Base-by-base conservation (phyloP, 2,329 filamentous ascomycete species). In the Diaporthe sp. region DNA sequence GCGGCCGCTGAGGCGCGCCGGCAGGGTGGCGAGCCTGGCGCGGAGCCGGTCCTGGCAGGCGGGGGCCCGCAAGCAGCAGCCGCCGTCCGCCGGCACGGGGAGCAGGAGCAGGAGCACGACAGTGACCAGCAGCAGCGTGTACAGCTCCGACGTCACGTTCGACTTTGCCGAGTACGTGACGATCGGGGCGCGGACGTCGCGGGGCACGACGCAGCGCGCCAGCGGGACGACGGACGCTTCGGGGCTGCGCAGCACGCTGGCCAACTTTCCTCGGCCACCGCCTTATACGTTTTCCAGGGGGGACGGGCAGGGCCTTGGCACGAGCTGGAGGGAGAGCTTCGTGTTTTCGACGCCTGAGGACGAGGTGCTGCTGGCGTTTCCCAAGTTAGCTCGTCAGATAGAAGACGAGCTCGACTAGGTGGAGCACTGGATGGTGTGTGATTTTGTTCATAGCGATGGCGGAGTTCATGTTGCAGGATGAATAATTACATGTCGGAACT, bases 201-300 rank as follows among this genome's bases (percentile, higher is more conserved):
- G 65, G 47, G 65, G 12, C 44, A 37, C 22, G 80, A 72, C 51
- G 79, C 78, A 63, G 34, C 77, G 34, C 53, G 58, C 22, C 53
- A 80, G 25, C 76, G 78, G 3, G 75, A 78, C 72, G 78, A 80
- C 55, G 25, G 73, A 20, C 71, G 75, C 1, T 17, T 53, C 47
- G 13, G 65, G 65, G 13, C 22, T 68, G 47, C 47, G 65, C 7
- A 68, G 47, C 47, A 53, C 65, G 13, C 47, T 68, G 47, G 65
- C 65, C 31, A 20, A 53, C 13, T 68, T 68, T 22, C 65, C 65
- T 4, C 22, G 47, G 31, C 65, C 65, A 31, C 65, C 65, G 31
- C 47, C 65, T 1, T 53, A 39, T 4, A 68, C 65, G 4, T 53
- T 68, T 34, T 53, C 31, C 31, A 37, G 47, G 4, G 44, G 31